Evolutionary conservation across 2,329 filamentous ascomycete genomes (phyloP), one percentile per base, ranked within the genome.

Genomic region (Chrysosporium queenslandicum): DNA sequence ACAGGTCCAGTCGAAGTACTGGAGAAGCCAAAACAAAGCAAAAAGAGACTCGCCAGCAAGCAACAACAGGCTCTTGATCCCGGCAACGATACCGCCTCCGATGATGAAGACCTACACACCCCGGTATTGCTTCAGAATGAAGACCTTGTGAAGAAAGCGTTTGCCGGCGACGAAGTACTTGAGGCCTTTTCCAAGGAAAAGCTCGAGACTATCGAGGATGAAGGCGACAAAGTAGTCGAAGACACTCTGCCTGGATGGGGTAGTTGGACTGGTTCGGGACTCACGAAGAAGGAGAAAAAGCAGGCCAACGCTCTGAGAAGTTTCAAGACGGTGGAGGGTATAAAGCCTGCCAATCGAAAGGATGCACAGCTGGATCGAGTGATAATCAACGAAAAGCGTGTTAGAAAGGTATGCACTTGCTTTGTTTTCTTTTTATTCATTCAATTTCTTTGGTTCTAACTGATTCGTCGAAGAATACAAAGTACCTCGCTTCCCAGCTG

Each of bases 171-270:
- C 61, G 86, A 95, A 65, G 87, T 94, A 1, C 81, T 85, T 7
- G 80, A 79, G 42, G 83, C 89, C 36, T 98, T 97, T 64, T 79
- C 80, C 53, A 77, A 77, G 34, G 90, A 97, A 64, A 97, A 97
- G 71, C 77, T 76, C 14, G 79, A 81, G 46, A 74, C 79, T 1
- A 79, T 81, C 16, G 77, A 80, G 27, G 86, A 87, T 16, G 89
- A 96, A 67, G 88, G 86, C 59, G 86, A 94, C 64, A 85, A 92
- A 68, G 74, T 87, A 52, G 71, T 89, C 27, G 88, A 91, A 65
- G 85, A 85, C 58, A 86, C 86, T n/a, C 77, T 98, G 4, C 89
- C 89, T 0, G 92, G 92, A 42, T 98, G 92, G 92, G 92, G 92
- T 58, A 83, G 77, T 62, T 96, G 92, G 92, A 79, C 86, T 4